Evolutionary conservation across 129 eudicot genomes (phyloP).

Genomic region (Lonicera japonica): DNA sequence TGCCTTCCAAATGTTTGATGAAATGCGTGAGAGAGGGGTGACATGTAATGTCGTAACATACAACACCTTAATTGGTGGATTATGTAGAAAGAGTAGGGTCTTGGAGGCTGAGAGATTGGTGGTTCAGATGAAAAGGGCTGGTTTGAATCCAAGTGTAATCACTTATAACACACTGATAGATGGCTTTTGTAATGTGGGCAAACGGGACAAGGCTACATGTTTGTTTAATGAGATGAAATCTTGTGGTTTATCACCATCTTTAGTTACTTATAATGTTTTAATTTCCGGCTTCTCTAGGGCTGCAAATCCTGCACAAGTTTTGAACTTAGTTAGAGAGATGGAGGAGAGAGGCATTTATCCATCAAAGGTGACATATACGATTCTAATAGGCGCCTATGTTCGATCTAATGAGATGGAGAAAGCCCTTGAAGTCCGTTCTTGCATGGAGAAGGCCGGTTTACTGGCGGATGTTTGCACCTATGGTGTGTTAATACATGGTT

Average conservation of each 20-base stretch:
- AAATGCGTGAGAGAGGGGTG: conserved; percentile 43
- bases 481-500: conserved; percentile 48
- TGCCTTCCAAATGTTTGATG: conserved; percentile 35
- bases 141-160: conserved; percentile 35
- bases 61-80: conserved; percentile 37
- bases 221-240: conserved; percentile 33
- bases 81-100: conserved; percentile 21
- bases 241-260: conserved; percentile 35
- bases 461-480: conserved; percentile 29
- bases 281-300: conserved; percentile 39
- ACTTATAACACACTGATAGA: conserved; percentile 42
- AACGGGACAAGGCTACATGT: conserved; percentile 25
- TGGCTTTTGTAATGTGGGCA: conserved; percentile 35
- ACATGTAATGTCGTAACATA: conserved; percentile 42
- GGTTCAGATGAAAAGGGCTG: conserved; percentile 28
- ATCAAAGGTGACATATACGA: conserved; percentile 42
- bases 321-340: conserved; percentile 41
- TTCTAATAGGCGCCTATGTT: conserved; percentile 40
- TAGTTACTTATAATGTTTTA: conserved; percentile 36
- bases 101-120: conserved; percentile 33
- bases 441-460: conserved; percentile 36
- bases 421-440: conserved; percentile 27
- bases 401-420: conserved; percentile 35
- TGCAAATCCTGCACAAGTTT: conserved; percentile 22
- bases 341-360: conserved; percentile 45